Evolutionary conservation across 140 eudicot species (phyloP).

Genomic region (Oenanthe javanica): DNA sequence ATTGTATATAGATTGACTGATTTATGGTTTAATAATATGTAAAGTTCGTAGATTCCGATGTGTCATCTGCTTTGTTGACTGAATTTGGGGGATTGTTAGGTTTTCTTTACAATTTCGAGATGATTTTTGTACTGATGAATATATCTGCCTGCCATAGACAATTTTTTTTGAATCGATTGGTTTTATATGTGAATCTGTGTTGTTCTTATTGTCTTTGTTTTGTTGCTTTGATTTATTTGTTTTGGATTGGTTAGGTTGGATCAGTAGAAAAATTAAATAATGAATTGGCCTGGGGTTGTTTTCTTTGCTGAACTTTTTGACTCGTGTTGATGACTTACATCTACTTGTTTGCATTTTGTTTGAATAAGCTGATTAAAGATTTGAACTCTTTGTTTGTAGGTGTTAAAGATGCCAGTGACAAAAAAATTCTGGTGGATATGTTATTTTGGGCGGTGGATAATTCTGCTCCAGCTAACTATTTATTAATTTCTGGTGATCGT

Average conservation of each 20-base stretch:
- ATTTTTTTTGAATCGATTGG: background rate
- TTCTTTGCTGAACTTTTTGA: background rate
- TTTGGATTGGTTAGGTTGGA: background rate
- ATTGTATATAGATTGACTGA: background rate
- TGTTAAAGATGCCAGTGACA: constrained; percentile 90
- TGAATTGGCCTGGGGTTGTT: background rate
- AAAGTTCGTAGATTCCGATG: background rate
- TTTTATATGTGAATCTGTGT: background rate
- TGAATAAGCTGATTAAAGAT: background rate
- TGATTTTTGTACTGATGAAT: background rate
- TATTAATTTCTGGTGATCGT: constrained; percentile 87
- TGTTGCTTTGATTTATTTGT: background rate
- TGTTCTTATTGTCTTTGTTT: background rate
- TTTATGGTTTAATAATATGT: background rate
- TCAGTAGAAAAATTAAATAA: background rate
- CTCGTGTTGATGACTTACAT: background rate
- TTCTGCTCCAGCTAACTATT: constrained; percentile 81
- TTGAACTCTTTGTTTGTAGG: constrained; percentile 28
- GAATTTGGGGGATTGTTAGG: too few relatives aligned
- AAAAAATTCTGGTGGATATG: constrained; percentile 92
- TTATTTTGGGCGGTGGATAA: constrained; percentile 96
- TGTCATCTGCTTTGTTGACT: too few relatives aligned
- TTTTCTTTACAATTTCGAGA: too few relatives aligned
- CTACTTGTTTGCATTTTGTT: background rate
- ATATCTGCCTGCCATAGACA: background rate